Percentiles rank a stretch among this genome's conserved stretches.
Conservation (phyloP, 2,329 filamentous ascomycete genomes). For the Lasiodiplodia theobromae region DNA sequence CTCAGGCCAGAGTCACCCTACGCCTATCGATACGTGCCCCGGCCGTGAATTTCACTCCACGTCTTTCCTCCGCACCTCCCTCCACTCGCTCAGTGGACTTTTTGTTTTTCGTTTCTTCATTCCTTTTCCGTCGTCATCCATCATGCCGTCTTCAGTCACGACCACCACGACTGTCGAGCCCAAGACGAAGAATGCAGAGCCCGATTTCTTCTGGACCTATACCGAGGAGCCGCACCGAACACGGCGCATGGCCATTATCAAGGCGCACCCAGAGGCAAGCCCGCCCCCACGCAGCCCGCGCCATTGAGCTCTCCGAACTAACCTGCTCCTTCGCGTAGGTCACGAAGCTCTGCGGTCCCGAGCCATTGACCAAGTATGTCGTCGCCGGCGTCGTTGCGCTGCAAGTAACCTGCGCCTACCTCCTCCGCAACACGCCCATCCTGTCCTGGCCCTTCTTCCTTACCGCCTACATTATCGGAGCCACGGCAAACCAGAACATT, state of each 20-base stretch:
- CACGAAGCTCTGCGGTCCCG: slow-evolving; percentile 94
- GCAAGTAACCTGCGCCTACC: slow-evolving; percentile 78
- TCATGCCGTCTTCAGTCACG: slow-evolving; percentile 23
- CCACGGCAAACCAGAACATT: slow-evolving; percentile 96
- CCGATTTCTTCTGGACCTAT: slow-evolving; percentile 97
- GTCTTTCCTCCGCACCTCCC: slow-evolving; percentile 2
- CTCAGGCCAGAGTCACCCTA: slow-evolving; percentile 26
- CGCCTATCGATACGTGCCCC: slow-evolving; percentile 15
- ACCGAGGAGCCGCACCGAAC: slow-evolving; percentile 97
- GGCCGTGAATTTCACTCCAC: slow-evolving; percentile 21
- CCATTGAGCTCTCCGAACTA: neutral
- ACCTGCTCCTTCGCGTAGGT: slow-evolving; percentile 63
- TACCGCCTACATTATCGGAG: slow-evolving; percentile 88
- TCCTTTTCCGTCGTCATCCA: neutral
- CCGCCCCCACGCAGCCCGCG: neutral
- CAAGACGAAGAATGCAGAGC: slow-evolving; percentile 39
- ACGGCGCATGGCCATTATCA: slow-evolving; percentile 91
- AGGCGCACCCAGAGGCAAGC: slow-evolving; percentile 92
- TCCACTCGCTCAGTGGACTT: slow-evolving; percentile 11
- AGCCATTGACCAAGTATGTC: slow-evolving; percentile 94
- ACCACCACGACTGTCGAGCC: slow-evolving; percentile 28
- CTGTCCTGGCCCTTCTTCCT: slow-evolving; percentile 85
- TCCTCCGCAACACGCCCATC: slow-evolving; percentile 78
- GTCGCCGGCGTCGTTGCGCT: slow-evolving; percentile 83
- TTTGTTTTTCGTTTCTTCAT: slow-evolving; percentile 16